phyloP scores from a whole-genome alignment of 129 eudicot genomes.

The Artemisia tridentata region DNA sequence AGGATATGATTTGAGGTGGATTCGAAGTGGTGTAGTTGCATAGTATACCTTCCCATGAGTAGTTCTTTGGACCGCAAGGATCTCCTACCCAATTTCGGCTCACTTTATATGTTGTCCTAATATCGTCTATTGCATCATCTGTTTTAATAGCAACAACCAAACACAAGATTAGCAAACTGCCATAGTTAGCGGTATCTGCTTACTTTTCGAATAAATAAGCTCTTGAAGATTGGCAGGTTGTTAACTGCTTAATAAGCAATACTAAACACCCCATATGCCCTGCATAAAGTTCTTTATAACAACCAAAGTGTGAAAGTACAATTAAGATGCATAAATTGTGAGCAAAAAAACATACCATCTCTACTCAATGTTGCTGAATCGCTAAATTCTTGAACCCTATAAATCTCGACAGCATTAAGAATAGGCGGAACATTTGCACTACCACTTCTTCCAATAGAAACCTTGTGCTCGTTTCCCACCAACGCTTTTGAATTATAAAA shows the following conservation, averaged over 20 bases:
- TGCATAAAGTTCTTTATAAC: no score
- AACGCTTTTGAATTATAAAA: constrained; percentile 22
- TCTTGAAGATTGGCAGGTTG: no score
- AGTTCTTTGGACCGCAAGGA: constrained; percentile 38
- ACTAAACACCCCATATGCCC: no score
- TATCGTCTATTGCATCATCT: constrained; percentile 30
- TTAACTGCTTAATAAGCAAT: no score
- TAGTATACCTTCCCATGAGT: constrained; percentile 37
- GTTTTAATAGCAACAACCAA: constrained; percentile 3
- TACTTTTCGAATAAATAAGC: no score
- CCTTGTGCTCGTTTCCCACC: constrained; percentile 27
- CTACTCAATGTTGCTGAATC: constrained; percentile 12
- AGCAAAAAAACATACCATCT: constrained; percentile 28
- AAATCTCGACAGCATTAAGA: constrained; percentile 39
- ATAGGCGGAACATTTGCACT: constrained; percentile 23
- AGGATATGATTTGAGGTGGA: constrained; percentile 25
- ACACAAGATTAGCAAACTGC: neutral
- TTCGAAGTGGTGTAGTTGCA: constrained; percentile 26
- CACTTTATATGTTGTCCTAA: constrained; percentile 27
- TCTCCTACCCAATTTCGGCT: constrained; percentile 35
- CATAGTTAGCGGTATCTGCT: no score
- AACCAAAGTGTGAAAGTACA: no score
- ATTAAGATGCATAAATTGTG: neutral
- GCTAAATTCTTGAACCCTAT: constrained; percentile 17
- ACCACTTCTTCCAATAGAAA: constrained; percentile 21